phyloP scores from a whole-genome alignment of 306 rosid genomes.

The Cucumis hystrix region DNA sequence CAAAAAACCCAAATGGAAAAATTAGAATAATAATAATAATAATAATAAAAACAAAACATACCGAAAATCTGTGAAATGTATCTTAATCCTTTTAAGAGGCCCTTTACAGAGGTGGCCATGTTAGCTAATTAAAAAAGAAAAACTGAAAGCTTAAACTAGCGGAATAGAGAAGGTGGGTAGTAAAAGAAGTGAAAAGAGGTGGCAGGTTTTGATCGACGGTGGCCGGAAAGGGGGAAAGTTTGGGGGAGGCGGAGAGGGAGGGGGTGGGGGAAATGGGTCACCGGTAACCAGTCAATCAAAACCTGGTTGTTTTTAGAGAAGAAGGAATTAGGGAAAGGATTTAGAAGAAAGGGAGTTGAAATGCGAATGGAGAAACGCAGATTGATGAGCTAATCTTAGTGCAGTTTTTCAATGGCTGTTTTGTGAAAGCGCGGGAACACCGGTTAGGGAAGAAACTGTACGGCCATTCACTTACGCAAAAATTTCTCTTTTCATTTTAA shows the following conservation, averaged over 20 bases:
- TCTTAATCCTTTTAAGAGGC: constrained; percentile 70
- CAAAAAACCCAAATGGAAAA: not conserved
- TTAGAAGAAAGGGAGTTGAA: no score
- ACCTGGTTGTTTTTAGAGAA: no score
- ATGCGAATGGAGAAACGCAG: not conserved
- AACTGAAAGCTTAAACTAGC: not conserved
- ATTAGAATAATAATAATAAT: not conserved
- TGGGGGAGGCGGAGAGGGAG: no score
- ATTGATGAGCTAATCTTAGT: constrained; percentile 15
- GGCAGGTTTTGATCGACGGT: constrained; percentile 23
- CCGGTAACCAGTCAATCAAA: no score
- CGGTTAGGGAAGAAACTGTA: constrained; percentile 17
- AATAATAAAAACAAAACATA: constrained; percentile 7
- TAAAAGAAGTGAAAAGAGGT: not conserved
- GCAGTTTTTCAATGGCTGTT: constrained; percentile 10
- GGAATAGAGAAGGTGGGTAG: not conserved
- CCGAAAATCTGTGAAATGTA: constrained; percentile 85
- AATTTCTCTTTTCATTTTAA: not conserved
- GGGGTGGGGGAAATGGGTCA: no score
- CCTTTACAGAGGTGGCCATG: constrained; percentile 51
- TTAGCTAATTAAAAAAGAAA: not conserved
- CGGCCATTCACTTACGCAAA: not conserved
- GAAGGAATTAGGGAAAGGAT: no score
- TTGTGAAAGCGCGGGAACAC: constrained; percentile 33
- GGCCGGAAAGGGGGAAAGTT: constrained; percentile 1